A percentile compares a stretch with the other conserved stretches of the same genome.
Conservation (phyloP, 2,329 filamentous ascomycete species). For the Xylaria sp. region DNA sequence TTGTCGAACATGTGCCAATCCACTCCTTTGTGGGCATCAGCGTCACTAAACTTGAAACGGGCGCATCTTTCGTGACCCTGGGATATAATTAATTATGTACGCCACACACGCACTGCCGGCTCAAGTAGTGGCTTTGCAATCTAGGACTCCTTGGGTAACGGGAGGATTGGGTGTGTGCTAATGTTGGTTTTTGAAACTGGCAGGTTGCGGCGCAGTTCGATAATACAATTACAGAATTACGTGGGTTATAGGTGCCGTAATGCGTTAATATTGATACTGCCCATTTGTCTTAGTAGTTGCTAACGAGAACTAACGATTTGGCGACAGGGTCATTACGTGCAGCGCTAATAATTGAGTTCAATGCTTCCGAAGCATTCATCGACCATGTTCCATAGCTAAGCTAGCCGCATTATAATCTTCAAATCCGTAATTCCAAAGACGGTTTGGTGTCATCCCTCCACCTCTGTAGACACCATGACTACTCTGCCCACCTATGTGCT, state of each 20-base stretch:
- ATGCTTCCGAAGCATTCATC: not conserved
- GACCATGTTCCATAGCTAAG: conserved; percentile 37
- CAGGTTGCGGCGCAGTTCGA: not conserved
- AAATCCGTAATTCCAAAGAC: too few species aligned
- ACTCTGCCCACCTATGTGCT: conserved; percentile 46
- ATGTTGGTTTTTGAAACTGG: not conserved
- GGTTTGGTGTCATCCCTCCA: too few species aligned
- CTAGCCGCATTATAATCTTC: conserved; percentile 40
- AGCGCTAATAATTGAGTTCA: not conserved
- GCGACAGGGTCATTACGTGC: not conserved
- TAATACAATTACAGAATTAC: not conserved
- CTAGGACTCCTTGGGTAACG: not conserved
- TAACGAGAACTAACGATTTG: not conserved
- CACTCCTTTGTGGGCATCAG: too few species aligned
- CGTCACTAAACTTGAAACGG: not conserved
- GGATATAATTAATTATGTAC: too few species aligned
- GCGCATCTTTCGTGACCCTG: too few species aligned
- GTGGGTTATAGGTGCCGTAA: not conserved
- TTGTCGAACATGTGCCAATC: too few species aligned
- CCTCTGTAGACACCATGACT: conserved; percentile 38
- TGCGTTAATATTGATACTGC: not conserved
- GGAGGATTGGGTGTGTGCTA: not conserved
- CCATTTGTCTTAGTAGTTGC: too few species aligned
- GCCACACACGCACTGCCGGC: too few species aligned
- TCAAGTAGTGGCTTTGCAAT: not conserved